Evolutionary conservation across 1,139 yeast species (phyloP), one percentile per base, ranked within the genome.

Genomic region (Sporopachydermia cereana): DNA sequence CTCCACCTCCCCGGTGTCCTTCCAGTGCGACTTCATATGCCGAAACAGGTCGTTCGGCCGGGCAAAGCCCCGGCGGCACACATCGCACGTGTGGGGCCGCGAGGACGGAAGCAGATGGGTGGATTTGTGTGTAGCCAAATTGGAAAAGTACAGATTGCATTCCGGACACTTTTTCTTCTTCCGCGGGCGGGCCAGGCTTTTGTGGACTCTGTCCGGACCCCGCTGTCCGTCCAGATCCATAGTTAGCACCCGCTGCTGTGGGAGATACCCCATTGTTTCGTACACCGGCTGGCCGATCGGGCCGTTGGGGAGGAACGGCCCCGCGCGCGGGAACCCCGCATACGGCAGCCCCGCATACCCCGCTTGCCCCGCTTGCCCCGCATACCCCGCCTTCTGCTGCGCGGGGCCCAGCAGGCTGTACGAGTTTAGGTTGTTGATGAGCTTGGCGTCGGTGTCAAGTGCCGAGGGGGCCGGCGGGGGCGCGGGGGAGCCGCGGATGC

Each of bases 91-190:
- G 58, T 81, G 89, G 0, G 95, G 95, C 48, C 94, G 71, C 30
- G 79, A 71, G 41, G 80, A 75, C 24, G 84, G 84, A 47, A 79
- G 77, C 45, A 83, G 61, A 59, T 88, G 96, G 17, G 91, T 84
- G 1, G 91, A 76, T 59, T 79, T 78, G 62, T 88, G 96, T 3
- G 96, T 85, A 25, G 93, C 86, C 54, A 88, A 67, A 59, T 88
- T 86, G 47, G 85, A 77, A 61, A 81, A 86, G 60, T 68, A 79
- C 47, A 81, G 72, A 53, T 74, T 76, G 61, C 96, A 86, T 46
- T 80, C 78, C 0, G 91, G 85, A 60, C 96, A 88, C 64, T 84
- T 86, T 62, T 85, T 75, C 70, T 84, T 85, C 63, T 77, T 79
- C 51, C 94, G 9, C 22, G 39, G 39, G 9, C 22, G 29, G 7